phyloP scores from a whole-genome alignment of 1,284 basidiomycete genomes.

The Cryptococcus sp. region DNA sequence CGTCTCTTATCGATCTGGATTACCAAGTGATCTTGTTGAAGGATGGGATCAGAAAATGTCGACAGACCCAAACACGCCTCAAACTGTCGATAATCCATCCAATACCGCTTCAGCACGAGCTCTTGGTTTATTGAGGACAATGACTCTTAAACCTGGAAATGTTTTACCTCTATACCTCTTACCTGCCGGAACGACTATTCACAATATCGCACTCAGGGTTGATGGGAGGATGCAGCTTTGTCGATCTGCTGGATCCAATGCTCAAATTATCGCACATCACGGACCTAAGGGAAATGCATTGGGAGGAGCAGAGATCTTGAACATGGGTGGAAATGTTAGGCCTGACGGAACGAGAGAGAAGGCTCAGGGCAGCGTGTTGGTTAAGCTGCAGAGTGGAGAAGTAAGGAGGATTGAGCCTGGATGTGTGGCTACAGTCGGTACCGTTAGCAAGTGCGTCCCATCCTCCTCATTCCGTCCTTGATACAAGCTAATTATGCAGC shows the following conservation, averaged over 20 bases:
- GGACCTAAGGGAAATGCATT: conserved; percentile 49
- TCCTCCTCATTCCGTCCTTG: neutral
- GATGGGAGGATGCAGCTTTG: conserved; percentile 76
- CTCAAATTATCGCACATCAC: conserved; percentile 68
- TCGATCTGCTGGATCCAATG: conserved; percentile 83
- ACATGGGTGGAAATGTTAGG: conserved; percentile 29
- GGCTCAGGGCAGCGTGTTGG: conserved; percentile 53
- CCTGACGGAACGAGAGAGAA: conserved; percentile 22
- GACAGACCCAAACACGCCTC: neutral
- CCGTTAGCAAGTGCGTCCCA: conserved; percentile 71
- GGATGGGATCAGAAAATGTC: conserved; percentile 50
- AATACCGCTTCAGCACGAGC: conserved; percentile 49
- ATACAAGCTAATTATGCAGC: conserved; percentile 24
- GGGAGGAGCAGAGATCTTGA: conserved; percentile 37
- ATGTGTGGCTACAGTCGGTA: conserved; percentile 85
- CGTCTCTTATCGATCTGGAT: conserved; percentile 77
- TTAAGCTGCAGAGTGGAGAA: conserved; percentile 88
- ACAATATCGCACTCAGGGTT: conserved; percentile 75
- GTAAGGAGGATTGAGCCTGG: conserved; percentile 77
- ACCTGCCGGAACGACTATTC: conserved; percentile 85
- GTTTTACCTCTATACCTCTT: conserved; percentile 88
- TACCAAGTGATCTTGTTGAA: conserved; percentile 69
- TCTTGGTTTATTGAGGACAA: conserved; percentile 77
- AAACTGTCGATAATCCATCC: conserved; percentile 11
- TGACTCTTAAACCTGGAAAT: conserved; percentile 86